Evolutionary conservation across 75 land plant species (phyloP).

Genomic region (Azolla pinnata): DNA sequence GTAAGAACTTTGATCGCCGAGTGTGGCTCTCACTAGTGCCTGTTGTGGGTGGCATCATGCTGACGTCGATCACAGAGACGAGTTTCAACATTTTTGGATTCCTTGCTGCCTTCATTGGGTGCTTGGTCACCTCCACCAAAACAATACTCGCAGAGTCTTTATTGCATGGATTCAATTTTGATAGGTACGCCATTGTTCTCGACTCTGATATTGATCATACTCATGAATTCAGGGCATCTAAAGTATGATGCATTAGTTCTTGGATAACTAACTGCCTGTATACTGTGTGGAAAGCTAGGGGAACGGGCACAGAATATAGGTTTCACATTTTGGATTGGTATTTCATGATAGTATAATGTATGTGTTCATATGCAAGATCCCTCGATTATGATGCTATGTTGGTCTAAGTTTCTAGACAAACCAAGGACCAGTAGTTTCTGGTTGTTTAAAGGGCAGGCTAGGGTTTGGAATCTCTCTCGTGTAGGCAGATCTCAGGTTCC

Average conservation of each 20-base stretch:
- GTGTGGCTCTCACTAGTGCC: conserved; percentile 93
- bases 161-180: conserved; percentile 91
- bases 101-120: conserved; percentile 91
- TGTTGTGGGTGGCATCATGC: conserved; percentile 88
- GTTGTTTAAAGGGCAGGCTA: too few species aligned
- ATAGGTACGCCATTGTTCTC: conserved; percentile 43
- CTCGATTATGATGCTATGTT: too few species aligned
- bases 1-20: conserved; percentile 70
- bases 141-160: conserved; percentile 90
- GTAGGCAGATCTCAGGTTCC: too few species aligned
- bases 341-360: too few species aligned
- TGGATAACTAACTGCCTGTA: too few species aligned
- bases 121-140: conserved; percentile 93
- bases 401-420: too few species aligned
- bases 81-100: conserved; percentile 91
- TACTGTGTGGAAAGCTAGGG: too few species aligned
- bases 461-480: too few species aligned
- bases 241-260: background rate
- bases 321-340: background rate
- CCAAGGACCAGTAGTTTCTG: too few species aligned
- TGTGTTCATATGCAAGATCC: too few species aligned
- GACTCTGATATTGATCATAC: too few species aligned
- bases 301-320: background rate
- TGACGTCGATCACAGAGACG: conserved; percentile 90
- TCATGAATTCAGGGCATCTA: background rate